Evolutionary conservation across 306 rosid genomes (phyloP).

Genomic region (Pyrus bretschneideri): DNA sequence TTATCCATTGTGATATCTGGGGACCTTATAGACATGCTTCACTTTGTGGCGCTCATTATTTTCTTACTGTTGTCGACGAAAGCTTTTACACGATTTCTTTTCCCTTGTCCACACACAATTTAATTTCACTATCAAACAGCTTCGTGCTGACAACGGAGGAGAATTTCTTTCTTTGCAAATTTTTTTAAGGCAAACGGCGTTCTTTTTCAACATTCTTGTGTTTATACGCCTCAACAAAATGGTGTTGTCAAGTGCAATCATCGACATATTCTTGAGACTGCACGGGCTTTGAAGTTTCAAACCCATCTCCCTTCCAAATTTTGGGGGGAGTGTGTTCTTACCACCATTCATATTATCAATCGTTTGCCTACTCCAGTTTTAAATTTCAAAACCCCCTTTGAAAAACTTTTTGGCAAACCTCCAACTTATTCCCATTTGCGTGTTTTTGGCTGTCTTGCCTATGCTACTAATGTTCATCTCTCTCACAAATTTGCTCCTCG

Average conservation of each 20-base stretch:
- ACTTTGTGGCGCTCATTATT: neutral
- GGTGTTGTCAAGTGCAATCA: too few species aligned
- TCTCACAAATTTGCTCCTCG: neutral
- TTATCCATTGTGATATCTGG: neutral
- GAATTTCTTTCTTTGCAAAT: too few species aligned
- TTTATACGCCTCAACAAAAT: too few species aligned
- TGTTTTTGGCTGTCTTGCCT: neutral
- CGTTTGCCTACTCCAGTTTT: too few species aligned
- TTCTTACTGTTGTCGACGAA: conserved; percentile 1
- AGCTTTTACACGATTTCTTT: neutral
- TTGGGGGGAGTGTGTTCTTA: too few species aligned
- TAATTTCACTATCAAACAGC: neutral
- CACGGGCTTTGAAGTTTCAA: too few species aligned
- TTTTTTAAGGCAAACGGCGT: too few species aligned
- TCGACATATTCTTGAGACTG: too few species aligned
- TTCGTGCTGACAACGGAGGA: neutral
- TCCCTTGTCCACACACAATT: neutral
- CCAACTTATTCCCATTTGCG: neutral
- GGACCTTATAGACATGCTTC: neutral
- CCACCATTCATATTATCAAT: too few species aligned
- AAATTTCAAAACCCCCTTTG: too few species aligned
- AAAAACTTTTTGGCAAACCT: neutral
- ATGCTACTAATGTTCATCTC: neutral
- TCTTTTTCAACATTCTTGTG: too few species aligned
- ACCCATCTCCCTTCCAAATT: too few species aligned